Evolutionary conservation across 2,329 filamentous ascomycete genomes (phyloP), one percentile per base, ranked within the genome.

Genomic region (Fusarium tjaetaba): DNA sequence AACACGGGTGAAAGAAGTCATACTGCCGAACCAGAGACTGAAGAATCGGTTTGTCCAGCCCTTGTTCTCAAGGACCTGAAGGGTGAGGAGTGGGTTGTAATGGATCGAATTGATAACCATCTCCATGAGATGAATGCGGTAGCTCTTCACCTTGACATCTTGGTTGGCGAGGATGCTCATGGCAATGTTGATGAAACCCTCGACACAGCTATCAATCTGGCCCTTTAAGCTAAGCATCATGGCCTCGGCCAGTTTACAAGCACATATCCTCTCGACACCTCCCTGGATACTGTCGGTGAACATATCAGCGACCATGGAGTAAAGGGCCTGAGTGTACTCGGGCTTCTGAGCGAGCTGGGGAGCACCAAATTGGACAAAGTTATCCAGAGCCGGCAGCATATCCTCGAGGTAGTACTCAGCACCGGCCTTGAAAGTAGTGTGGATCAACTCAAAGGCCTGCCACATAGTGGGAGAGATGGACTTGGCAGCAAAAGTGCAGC

Each of bases 31-130:
- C 96, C 96, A 99, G 67, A 97, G 86, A 83, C 94, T 97, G 87
- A 99, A 99, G 86, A 99, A 99, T 81, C 97, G 97, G 85, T 98
- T 98, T 11, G 96, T 98, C 96, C 95, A 98, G 69, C 91, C 92
- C 79, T 97, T 96, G 60, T 88, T 85, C 85, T 99, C 96, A n/a
- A 99, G 88, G 42, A 97, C 91, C 71, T 95, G 92, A 28, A 99
- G 88, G 30, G 95, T 89, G 68, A 98, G 87, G 49, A 92, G 84
- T 4, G 96, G 95, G 85, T 97, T 98, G 87, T 99, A 99, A 87
- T 98, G 97, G 78, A 98, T 95, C 62, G 94, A 91, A 83, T 98
- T 98, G 86, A 99, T 97, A 66, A 99, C 91, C 91, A 99, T 97
- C 85, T 99, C 96, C 93, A 99, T 97, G 49, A 99, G 85, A 82